Base-by-base conservation (phyloP, 108 stramenopile species). In the Pseudonitzschia multiseries region DNA sequence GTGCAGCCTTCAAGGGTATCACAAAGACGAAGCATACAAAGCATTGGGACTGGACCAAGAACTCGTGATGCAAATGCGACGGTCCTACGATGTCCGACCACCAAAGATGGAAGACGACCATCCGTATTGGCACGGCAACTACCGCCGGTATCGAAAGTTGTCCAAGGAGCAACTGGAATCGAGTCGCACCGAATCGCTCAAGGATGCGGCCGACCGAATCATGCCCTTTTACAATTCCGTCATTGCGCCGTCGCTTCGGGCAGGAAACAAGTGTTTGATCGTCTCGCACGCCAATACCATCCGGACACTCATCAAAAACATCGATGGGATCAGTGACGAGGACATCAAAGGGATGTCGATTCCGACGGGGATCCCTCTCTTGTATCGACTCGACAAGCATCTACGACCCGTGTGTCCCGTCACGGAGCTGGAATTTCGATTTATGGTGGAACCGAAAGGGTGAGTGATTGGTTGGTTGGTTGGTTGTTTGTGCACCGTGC, bases 201-300 rank as follows among this genome's bases (percentile, higher is more conserved):
- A 88, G 68, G 91, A 90, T 69, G 72, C 86, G 4, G 86, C 91
- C 12, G 87, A 88, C 48, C 84, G 91, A 10, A 93, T 93, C 50
- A 81, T 93, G 80, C 91, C 91, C 20, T 93, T 93, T 66, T 93
- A 87, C 82, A 88, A 93, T 52, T 83, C 83, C 18, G 82, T 88
- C 44, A 79, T 93, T 42, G 85, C 82, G 9, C 89, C 90, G 2
- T 77, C 83, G 1, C 70, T 95, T 29, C 79, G 85, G 40, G 70
- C 83, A 54, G 93, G 89, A 15, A 93, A 91, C 65, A 83, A 85
- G 24, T 88, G 89, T 44, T 41, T 95, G 67, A 81, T 95, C 20
- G 93, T 95, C 18, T 87, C 85, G 12, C 91, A 95, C 68, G 94
- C 94, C 44, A 95, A 95, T 72, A 91, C 91, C 31, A 87, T 95